These are phyloP conservation scores for Penicillium sp. DNA, from an alignment of 2,329 filamentous ascomycete species.

Conservation along the genomic window DNA sequence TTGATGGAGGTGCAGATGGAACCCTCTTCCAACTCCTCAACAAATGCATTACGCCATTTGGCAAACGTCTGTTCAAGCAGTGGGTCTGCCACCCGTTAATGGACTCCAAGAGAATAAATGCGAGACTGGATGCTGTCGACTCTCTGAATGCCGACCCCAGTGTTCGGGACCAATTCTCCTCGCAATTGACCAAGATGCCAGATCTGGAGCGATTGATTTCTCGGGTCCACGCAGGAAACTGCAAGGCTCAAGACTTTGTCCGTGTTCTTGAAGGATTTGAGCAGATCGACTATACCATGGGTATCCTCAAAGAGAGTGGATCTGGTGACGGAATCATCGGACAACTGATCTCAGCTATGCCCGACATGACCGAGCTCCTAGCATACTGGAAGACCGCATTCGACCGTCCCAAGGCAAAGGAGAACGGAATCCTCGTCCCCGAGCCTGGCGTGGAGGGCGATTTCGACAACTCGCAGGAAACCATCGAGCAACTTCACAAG, in stretches of 20 bases:
- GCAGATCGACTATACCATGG: conserved; percentile 94
- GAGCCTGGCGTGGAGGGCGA: conserved; percentile 87
- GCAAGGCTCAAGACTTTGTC: conserved; percentile 88
- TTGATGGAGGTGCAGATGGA: conserved; percentile 81
- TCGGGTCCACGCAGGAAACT: conserved; percentile 88
- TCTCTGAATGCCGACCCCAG: conserved; percentile 81
- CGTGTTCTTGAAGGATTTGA: conserved; percentile 94
- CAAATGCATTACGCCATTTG: conserved; percentile 93
- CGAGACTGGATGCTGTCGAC: conserved; percentile 91
- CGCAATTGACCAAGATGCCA: conserved; percentile 86
- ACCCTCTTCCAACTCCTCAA: conserved; percentile 91
- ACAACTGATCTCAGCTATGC: conserved; percentile 82
- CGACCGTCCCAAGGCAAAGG: conserved; percentile 76
- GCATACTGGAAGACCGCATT: conserved; percentile 91
- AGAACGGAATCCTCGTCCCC: conserved; percentile 81
- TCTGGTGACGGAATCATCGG: conserved; percentile 83
- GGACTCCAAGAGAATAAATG: conserved; percentile 85
- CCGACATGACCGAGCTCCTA: conserved; percentile 74
- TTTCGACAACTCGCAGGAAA: conserved; percentile 81
- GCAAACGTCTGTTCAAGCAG: conserved; percentile 91
- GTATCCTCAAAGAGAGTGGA: conserved; percentile 72
- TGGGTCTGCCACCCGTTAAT: conserved; percentile 97
- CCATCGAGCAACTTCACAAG: conserved; percentile 74
- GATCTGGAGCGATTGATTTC: conserved; percentile 94
- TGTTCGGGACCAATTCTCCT: conserved; percentile 84